Evolutionary conservation across 2,329 filamentous ascomycete species (phyloP), one percentile per base, ranked within the genome.

Genomic region (Pezicula carpinea): DNA sequence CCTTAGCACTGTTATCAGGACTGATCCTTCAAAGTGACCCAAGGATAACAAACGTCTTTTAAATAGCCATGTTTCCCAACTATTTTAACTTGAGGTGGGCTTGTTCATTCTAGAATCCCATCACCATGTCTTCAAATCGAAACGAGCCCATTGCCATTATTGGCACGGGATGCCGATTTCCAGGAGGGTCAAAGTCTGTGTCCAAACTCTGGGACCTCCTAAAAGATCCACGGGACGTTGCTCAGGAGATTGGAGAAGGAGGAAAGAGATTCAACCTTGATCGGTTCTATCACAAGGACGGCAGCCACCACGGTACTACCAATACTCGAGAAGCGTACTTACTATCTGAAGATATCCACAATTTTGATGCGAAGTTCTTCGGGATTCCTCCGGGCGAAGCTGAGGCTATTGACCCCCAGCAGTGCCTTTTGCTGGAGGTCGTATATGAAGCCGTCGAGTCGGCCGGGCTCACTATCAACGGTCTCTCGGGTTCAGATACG

Each of bases 391-490:
- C 23, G 6, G 17, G 22, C n/a, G 47, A 49, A 22, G 35, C 44
- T 42, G 53, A 13, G 49, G 51, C 23, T 3, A 26, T 26, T 6
- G 23, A 26, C 10, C 23, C 23, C 10, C 23, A 26, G 23, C 23
- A 26, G 38, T 39, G 56, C 6, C 43, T 56, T 33, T 42, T 48
- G 22, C 49, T 53, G 3, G 51, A 59, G 31, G 53, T 55, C 10
- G 50, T 51, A 21, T 58, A 51, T 35, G 55, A 58, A 38, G 44
- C 46, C n/a, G 46, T 57, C 21, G 55, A 58, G 40, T 41, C 44
- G 29, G 49, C 54, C n/a, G 55, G 54, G 18, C 35, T 51, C 10
- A 51, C 52, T 10, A 46, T 50, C 7, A 46, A 50, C 13, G 43
- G 41, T 19, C 31, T 58, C 4, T 39, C 44, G 19, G 54, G 54